Conservation (phyloP, 441 rosid genomes). For the Arabidopsis lyrata region DNA sequence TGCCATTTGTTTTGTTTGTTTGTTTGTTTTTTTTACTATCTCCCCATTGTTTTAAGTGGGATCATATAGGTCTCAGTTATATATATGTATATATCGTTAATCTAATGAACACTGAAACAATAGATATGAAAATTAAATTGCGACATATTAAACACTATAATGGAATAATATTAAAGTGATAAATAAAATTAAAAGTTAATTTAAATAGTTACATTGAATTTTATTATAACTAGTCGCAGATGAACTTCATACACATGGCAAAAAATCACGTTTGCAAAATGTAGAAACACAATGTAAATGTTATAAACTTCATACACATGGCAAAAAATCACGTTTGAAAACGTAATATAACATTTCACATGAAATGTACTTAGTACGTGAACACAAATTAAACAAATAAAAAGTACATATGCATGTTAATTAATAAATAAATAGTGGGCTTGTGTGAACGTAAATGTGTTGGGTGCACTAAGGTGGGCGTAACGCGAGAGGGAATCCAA, state of each 20-base stretch:
- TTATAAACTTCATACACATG: neutral
- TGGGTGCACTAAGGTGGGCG: slow-evolving; percentile 26
- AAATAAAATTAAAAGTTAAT: too few relatives aligned
- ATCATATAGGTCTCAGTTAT: too few relatives aligned
- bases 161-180: neutral
- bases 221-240: too few relatives aligned
- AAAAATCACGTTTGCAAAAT: neutral
- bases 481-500: slow-evolving; percentile 30
- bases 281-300: neutral
- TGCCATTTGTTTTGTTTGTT: too few relatives aligned
- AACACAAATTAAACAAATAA: neutral
- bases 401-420: neutral
- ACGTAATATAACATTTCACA: slow-evolving; percentile 9
- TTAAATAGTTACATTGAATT: neutral
- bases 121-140: too few relatives aligned
- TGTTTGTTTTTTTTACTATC: too few relatives aligned
- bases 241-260: neutral
- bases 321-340: neutral
- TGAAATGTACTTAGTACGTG: neutral
- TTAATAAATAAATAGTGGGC: neutral
- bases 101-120: too few relatives aligned
- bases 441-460: slow-evolving; percentile 20
- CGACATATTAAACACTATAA: too few relatives aligned
- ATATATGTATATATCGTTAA: too few relatives aligned
- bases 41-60: too few relatives aligned